A percentile compares a stretch with the other conserved stretches of the same genome.
Evolutionary conservation across 225 moss, liverwort and hornwort genomes (phyloP).

Genomic region (Lunularia cruciata): DNA sequence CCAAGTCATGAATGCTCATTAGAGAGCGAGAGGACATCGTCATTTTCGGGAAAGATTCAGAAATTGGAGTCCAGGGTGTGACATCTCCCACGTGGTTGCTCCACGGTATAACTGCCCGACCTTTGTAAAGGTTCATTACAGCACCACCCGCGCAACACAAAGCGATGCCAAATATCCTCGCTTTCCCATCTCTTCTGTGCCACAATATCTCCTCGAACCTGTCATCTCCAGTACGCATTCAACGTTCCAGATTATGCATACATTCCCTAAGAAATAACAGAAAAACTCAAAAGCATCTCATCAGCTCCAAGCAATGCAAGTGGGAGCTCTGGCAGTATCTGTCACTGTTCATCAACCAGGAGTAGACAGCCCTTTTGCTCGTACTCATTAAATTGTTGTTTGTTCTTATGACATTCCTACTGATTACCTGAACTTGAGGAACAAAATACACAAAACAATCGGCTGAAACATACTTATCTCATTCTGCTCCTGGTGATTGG

Average conservation of each 20-base stretch:
- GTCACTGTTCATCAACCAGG: no score
- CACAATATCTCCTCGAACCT: constrained; percentile 64
- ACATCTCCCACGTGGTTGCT: constrained; percentile 13
- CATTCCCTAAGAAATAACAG: no score
- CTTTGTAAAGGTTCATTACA: constrained; percentile 62
- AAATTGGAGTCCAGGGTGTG: constrained; percentile 14
- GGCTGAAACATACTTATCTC: no score
- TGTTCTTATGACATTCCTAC: no score
- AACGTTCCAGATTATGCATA: no score
- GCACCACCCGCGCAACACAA: constrained; percentile 64
- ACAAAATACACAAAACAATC: no score
- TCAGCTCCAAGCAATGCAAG: no score
- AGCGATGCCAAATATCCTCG: constrained; percentile 64
- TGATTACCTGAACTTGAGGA: no score
- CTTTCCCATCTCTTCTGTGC: constrained; percentile 70
- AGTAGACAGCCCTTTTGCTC: no score
- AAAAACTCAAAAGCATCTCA: background rate
- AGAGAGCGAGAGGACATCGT: background rate
- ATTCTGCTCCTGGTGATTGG: no score
- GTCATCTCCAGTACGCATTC: background rate
- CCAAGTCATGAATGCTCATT: constrained; percentile 4
- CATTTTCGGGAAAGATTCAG: background rate
- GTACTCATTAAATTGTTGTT: no score
- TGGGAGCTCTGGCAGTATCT: no score
- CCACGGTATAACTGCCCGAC: constrained; percentile 45